phyloP scores from a whole-genome alignment of 2,329 filamentous ascomycete species.

The Scytalidium sp. region DNA sequence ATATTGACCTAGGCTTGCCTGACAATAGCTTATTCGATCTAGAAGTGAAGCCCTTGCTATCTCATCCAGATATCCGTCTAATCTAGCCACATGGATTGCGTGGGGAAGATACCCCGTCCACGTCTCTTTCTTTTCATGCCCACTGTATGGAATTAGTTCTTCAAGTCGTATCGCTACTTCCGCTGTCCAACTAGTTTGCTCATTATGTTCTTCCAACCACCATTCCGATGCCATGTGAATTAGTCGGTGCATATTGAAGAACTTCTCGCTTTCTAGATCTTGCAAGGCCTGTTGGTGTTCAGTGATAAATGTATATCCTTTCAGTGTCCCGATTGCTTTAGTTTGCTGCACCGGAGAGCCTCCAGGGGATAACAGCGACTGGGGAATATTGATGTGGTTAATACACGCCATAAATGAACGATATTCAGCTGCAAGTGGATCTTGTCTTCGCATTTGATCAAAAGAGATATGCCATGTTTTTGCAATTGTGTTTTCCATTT shows the following conservation, averaged over 20 bases:
- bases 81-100: slow-evolving; percentile 1
- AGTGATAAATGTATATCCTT: slow-evolving; percentile 4
- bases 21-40: slow-evolving; percentile 2
- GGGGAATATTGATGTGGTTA: slow-evolving; percentile 3
- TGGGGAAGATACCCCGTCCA: slow-evolving; percentile 5
- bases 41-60: slow-evolving; percentile 3
- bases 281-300: background rate
- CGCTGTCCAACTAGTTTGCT: slow-evolving; percentile 1
- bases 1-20: slow-evolving; percentile 4
- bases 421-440: slow-evolving; percentile 9
- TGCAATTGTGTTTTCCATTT: slow-evolving; percentile 5
- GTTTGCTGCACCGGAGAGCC: slow-evolving; percentile 22
- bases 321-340: slow-evolving; percentile 6
- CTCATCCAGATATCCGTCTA: background rate
- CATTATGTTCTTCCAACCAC: slow-evolving; percentile 4
- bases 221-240: slow-evolving; percentile 6
- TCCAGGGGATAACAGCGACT: slow-evolving; percentile 18
- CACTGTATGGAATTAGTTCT: slow-evolving; percentile 3
- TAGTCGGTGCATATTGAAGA: slow-evolving; percentile 12
- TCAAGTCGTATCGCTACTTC: background rate
- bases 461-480: slow-evolving; percentile 7
- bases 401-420: slow-evolving; percentile 4
- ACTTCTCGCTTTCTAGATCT: background rate
- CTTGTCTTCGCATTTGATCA: slow-evolving; percentile 3
- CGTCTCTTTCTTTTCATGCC: slow-evolving; percentile 1